Evolutionary conservation across 345 rosid species (phyloP).

Genomic region (Arabidopsis thaliana): TAIR10.1 NC_003075.7:14819501-14820000

Average conservation of each 20-base stretch:
- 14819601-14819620: constrained; percentile 47
- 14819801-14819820: not conserved
- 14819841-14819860: constrained; percentile 19
- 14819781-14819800: constrained; percentile 60
- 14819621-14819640: constrained; percentile 56
- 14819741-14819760: constrained; percentile 56
- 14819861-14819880: constrained; percentile 24
- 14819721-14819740: constrained; percentile 62
- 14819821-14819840: not conserved
- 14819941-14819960: constrained; percentile 49
- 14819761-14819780: constrained; percentile 66
- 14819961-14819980: constrained; percentile 52
- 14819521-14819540: constrained; percentile 60
- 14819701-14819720: constrained; percentile 67
- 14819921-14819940: constrained; percentile 53
- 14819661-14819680: constrained; percentile 71
- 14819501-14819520: constrained; percentile 54
- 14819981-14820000: constrained; percentile 49
- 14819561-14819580: constrained; percentile 56
- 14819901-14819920: constrained; percentile 54
- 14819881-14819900: constrained; percentile 34
- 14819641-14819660: constrained; percentile 64
- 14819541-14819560: constrained; percentile 48
- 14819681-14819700: constrained; percentile 66
- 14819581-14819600: constrained; percentile 42